Conservation (phyloP, 257 asterid species). For the Catharanthus roseus region DNA sequence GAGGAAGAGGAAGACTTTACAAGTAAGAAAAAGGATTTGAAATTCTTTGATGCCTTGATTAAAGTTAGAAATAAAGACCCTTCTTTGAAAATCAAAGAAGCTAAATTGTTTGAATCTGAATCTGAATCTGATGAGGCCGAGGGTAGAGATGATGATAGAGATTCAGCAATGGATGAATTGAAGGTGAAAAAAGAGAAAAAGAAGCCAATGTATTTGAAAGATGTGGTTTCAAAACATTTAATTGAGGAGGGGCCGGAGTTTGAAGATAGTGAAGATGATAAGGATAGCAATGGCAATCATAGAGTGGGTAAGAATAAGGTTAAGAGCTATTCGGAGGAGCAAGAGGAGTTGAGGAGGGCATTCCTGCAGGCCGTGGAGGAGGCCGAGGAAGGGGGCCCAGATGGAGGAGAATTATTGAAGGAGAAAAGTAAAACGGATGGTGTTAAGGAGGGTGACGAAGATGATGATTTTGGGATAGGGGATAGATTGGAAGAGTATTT, state of each 20-base stretch:
- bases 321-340: constrained; percentile 63
- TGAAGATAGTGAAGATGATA: constrained; percentile 36
- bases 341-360: constrained; percentile 53
- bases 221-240: constrained; percentile 60
- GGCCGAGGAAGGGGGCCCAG: constrained; percentile 30
- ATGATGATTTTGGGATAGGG: constrained; percentile 27
- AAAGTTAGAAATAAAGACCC: constrained; percentile 67
- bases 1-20: constrained; percentile 26
- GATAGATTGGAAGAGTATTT: constrained; percentile 57
- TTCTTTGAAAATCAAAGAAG: constrained; percentile 42
- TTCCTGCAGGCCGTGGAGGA: constrained; percentile 42
- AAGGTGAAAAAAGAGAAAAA: constrained; percentile 28
- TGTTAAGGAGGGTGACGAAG: constrained; percentile 30
- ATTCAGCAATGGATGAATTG: constrained; percentile 7
- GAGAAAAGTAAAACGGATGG: constrained; percentile 33
- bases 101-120: constrained; percentile 54
- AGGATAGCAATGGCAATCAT: background rate
- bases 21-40: constrained; percentile 34
- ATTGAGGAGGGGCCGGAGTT: constrained; percentile 68
- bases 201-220: constrained; percentile 73
- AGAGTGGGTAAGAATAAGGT: constrained; percentile 5
- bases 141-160: constrained; percentile 2
- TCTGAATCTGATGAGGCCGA: constrained; percentile 32
- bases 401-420: constrained; percentile 46
- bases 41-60: constrained; percentile 54